Conservation (phyloP, 371 early-diverging fungal genomes). For the Syncephalastrum contaminatum region DNA sequence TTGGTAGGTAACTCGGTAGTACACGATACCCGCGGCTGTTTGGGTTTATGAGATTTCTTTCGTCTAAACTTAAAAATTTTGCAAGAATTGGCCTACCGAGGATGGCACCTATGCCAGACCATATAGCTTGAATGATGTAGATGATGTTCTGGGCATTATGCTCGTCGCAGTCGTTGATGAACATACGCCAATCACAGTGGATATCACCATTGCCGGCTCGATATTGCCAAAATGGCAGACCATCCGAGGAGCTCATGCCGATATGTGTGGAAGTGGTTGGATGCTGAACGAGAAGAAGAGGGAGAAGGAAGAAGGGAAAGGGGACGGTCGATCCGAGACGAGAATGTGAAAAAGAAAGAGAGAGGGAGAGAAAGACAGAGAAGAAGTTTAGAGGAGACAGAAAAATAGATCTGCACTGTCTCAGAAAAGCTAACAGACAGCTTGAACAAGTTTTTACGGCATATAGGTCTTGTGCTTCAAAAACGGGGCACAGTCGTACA, state of each 20-base stretch:
- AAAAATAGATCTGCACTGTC: no score
- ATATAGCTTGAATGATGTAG: conserved; percentile 23
- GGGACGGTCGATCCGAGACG: neutral
- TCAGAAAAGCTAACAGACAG: no score
- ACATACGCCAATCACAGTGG: conserved; percentile 43
- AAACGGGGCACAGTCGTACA: no score
- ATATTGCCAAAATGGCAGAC: conserved; percentile 28
- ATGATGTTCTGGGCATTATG: conserved; percentile 19
- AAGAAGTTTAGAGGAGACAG: neutral
- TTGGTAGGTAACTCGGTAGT: conserved; percentile 20
- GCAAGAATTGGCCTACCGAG: conserved; percentile 18
- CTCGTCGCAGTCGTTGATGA: conserved; percentile 25
- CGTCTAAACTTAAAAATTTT: neutral
- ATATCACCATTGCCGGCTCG: conserved; percentile 26
- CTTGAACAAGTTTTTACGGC: no score
- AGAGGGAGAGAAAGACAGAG: neutral
- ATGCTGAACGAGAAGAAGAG: conserved; percentile 4
- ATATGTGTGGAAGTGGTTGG: neutral
- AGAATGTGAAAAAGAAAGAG: conserved; percentile 11
- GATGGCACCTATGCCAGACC: conserved; percentile 18
- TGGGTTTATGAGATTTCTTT: neutral
- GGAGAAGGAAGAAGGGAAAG: neutral
- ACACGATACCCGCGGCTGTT: conserved; percentile 17
- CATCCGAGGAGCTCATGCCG: conserved; percentile 10
- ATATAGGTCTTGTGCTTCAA: no score